Percentiles rank a stretch among this genome's conserved stretches.
These are phyloP conservation scores for Calophaca sinica DNA, from an alignment of 306 rosid species.

Conservation along the genomic window DNA sequence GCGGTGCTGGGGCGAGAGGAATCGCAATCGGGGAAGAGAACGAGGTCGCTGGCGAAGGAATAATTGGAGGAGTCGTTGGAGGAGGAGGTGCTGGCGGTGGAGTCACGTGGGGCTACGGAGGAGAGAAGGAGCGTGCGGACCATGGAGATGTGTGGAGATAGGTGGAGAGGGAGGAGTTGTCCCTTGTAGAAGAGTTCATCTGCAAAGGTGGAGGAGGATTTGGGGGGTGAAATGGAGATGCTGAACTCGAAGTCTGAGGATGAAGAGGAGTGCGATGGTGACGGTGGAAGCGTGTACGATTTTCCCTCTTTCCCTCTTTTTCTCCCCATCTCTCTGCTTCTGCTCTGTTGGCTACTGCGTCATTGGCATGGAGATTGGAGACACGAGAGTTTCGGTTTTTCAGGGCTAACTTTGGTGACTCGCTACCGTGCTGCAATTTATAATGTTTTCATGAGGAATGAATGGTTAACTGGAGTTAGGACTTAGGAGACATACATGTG, in stretches of 20 bases:
- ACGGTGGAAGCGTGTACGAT: conserved; percentile 67
- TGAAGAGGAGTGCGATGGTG: conserved; percentile 62
- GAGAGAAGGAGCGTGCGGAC: conserved; percentile 71
- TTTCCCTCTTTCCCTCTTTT: conserved; percentile 40
- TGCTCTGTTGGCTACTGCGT: conserved; percentile 14
- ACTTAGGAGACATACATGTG: too few species aligned
- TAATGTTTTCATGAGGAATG: not conserved
- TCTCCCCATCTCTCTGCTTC: conserved; percentile 48
- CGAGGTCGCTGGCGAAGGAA: too few species aligned
- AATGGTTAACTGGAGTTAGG: too few species aligned
- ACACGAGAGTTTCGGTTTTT: not conserved
- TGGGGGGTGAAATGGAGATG: conserved; percentile 65
- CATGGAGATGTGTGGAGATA: conserved; percentile 77
- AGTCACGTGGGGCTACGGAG: conserved; percentile 36
- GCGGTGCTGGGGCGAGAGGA: too few species aligned
- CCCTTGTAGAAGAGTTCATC: conserved; percentile 93
- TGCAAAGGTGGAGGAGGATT: conserved; percentile 68
- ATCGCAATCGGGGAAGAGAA: too few species aligned
- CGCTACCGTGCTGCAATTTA: not conserved
- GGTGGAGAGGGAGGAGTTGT: conserved; percentile 79
- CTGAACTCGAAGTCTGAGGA: conserved; percentile 84
- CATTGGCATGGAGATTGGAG: not conserved
- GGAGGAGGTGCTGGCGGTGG: too few species aligned
- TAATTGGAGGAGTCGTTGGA: too few species aligned
- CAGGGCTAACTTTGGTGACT: conserved; percentile 3